These are phyloP conservation scores for Leptographium flavum DNA, from an alignment of 2,329 filamentous ascomycete species.

Conservation along the genomic window DNA sequence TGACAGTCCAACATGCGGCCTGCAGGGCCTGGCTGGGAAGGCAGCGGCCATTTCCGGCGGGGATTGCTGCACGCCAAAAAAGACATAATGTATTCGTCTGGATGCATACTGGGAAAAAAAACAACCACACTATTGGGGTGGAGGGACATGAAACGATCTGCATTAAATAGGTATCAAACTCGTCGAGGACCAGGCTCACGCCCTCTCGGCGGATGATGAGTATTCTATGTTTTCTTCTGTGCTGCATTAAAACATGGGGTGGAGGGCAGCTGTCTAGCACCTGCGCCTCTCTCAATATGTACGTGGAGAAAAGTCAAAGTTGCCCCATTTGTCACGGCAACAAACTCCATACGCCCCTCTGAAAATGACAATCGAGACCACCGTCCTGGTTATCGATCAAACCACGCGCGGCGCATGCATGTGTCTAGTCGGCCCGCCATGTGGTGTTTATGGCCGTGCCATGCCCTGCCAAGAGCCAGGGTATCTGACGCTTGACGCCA, in stretches of 20 bases:
- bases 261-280: neutral
- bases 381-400: neutral
- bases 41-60: slow-evolving; percentile 30
- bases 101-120: too few species aligned
- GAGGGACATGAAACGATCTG: neutral
- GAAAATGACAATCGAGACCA: neutral
- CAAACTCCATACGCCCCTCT: neutral
- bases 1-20: slow-evolving; percentile 13
- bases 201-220: neutral
- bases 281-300: neutral
- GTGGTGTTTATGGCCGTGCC: too few species aligned
- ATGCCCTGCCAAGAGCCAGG: too few species aligned
- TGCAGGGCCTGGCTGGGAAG: slow-evolving; percentile 31
- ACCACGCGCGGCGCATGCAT: too few species aligned
- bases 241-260: too few species aligned
- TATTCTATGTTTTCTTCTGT: neutral
- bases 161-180: neutral
- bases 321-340: neutral
- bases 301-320: neutral
- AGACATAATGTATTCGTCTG: too few species aligned
- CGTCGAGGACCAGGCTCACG: neutral
- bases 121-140: too few species aligned
- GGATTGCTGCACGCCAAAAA: slow-evolving; percentile 40
- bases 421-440: too few species aligned
- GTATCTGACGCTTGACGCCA: too few species aligned